phyloP scores from a whole-genome alignment of 2,329 filamentous ascomycete species.

The Fonsecaea multimorphosa region DNA sequence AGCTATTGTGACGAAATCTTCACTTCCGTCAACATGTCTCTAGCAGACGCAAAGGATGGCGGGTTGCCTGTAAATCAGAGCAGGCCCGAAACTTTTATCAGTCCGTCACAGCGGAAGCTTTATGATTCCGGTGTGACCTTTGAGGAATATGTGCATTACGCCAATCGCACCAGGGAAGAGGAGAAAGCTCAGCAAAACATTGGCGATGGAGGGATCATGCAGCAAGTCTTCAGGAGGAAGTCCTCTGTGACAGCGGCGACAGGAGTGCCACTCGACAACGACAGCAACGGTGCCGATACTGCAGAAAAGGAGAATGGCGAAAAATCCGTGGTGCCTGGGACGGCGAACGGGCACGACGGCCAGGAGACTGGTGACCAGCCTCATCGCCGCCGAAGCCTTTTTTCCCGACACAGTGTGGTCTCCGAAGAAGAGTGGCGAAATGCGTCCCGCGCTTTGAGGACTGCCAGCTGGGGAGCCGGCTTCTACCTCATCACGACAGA shows the following conservation, averaged over 20 bases:
- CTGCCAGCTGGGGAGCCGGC: slow-evolving; percentile 52
- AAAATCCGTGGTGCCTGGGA: neutral
- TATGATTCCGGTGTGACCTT: slow-evolving; percentile 44
- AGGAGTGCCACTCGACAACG: slow-evolving; percentile 8
- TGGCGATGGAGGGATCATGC: slow-evolving; percentile 14
- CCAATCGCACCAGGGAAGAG: slow-evolving; percentile 45
- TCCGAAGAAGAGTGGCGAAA: slow-evolving; percentile 52
- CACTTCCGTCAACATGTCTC: slow-evolving; percentile 15
- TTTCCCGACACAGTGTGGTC: slow-evolving; percentile 17
- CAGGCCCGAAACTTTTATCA: slow-evolving; percentile 14
- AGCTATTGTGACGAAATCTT: neutral
- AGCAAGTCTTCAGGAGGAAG: slow-evolving; percentile 25
- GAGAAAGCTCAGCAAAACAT: slow-evolving; percentile 39
- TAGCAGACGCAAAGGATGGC: slow-evolving; percentile 14
- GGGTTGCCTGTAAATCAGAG: slow-evolving; percentile 11
- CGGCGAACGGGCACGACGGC: neutral
- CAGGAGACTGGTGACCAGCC: neutral
- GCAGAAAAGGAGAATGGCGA: slow-evolving; percentile 9
- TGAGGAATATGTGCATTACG: slow-evolving; percentile 52
- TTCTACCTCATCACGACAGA: slow-evolving; percentile 60
- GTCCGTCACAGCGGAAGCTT: slow-evolving; percentile 33
- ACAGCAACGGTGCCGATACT: neutral
- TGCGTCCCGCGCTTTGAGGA: slow-evolving; percentile 55
- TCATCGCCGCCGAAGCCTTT: slow-evolving; percentile 20
- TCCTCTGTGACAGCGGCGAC: neutral